Conservation (phyloP, 306 rosid species). For the Acacia crassicarpa region DNA sequence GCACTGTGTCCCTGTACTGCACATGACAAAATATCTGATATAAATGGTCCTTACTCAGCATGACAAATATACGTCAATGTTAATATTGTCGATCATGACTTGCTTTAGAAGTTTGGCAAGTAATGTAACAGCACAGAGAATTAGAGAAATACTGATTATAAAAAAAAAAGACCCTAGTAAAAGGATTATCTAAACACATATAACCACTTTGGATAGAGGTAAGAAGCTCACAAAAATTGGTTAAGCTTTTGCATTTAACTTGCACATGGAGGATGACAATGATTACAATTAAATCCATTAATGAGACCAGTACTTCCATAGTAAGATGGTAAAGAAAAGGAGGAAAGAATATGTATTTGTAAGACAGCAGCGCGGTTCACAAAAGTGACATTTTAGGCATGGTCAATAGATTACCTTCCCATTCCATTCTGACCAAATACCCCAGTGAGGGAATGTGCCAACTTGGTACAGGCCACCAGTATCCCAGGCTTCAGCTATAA, state of each 20-base stretch:
- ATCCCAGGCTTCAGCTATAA: constrained; percentile 99
- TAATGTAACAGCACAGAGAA: constrained; percentile 30
- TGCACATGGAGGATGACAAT: neutral
- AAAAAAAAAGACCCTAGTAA: neutral
- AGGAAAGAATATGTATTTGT: neutral
- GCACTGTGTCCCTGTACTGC: constrained; percentile 89
- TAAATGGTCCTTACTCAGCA: constrained; percentile 6
- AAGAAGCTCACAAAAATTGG: constrained; percentile 6
- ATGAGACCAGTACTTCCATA: constrained; percentile 11
- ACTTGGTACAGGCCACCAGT: constrained; percentile 96
- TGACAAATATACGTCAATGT: constrained; percentile 1
- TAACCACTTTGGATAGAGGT: neutral
- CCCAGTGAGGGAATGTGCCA: constrained; percentile 95
- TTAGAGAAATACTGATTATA: constrained; percentile 8
- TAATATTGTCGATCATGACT: neutral
- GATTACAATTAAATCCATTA: constrained; percentile 14
- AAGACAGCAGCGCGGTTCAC: neutral
- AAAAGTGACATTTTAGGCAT: neutral
- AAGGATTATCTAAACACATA: constrained; percentile 5
- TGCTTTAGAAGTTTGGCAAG: constrained; percentile 18
- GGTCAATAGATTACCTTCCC: constrained; percentile 60
- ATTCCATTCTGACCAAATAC: constrained; percentile 99
- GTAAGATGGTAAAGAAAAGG: neutral
- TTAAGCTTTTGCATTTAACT: constrained; percentile 18
- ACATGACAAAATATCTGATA: constrained; percentile 33